Evolutionary conservation across 2,329 filamentous ascomycete genomes (phyloP), one percentile per base, ranked within the genome.

Genomic region (Rhinocladiella mackenziei): DNA sequence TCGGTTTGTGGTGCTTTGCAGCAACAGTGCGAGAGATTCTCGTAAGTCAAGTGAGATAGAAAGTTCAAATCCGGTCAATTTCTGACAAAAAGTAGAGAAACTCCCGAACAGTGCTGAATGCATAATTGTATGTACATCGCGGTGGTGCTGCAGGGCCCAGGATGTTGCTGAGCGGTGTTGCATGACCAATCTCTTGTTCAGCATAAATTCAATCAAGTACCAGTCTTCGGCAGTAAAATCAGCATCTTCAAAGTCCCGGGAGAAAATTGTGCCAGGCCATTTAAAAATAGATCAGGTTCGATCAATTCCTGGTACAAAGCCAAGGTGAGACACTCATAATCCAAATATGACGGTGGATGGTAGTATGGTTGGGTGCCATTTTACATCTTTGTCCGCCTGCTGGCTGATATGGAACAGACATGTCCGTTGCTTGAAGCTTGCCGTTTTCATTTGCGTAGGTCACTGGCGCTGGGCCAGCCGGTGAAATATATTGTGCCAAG

Each of bases 31-130:
- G 0, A 77, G 86, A 9, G 83, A 83, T 56, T 86, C 83, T 3
- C 84, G 81, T 0, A 83, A 82, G 63, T 91, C 34, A 92, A 73
- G 59, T 92, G 86, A 38, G 80, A 76, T 51, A 89, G 70, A 69
- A 91, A 92, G 0, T 86, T 86, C 86, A 65, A 77, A 88, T 23
- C 85, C 81, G 1, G 87, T 92, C n/a, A 92, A 67, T 65, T 89
- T 89, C 67, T 91, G 85, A 64, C 78, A 82, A 68, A 92, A 38
- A 92, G 69, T 92, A 86, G 57, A 92, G 72, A 60, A 80, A 91
- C 64, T 92, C 86, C 41, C 74, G 77, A 0, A 91, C 80, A 22
- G 78, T 89, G 19, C 3, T 25, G 60, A 80, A 86, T 1, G 86
- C 86, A 61, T 92, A 92, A 68, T 88, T 80, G 71, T 94, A 94